Base-by-base conservation (phyloP, 371 early-diverging fungal genomes). In the Chytridium lagenaria region DNA sequence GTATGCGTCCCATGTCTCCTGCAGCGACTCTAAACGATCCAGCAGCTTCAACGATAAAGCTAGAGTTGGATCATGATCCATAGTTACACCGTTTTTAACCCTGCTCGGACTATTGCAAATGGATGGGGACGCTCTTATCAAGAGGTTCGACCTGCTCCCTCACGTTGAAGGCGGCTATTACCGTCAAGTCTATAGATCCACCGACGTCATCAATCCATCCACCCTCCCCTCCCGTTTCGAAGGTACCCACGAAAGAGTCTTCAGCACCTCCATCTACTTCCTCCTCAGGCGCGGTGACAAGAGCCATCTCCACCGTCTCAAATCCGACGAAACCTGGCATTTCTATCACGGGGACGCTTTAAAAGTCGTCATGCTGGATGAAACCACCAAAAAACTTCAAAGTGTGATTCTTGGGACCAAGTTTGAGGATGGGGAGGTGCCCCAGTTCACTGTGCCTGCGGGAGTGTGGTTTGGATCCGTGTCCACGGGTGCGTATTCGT, bases 321-420 rank as follows among this genome's bases (percentile, higher is more conserved):
- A 38, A 34, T 61, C 63, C 22, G 63, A 61, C 34, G 63, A 61
- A 28, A 61, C 38, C 10, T 61, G 63, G 63, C 63, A 61, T 34
- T 61, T 61, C 33, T 61, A 61, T 34, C 38, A 15, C 2, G 63
- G 63, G 7, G 12, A 7, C 16, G 10, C 63, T 5, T 19, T 61
- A 10, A 31, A 38, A 34, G 33, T 61, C 19, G 23, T 61, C 34
- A 38, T 61, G 33, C 38, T 61, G 36, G 33, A 31, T 16, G 63
- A 61, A 28, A 26, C 5, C n/a, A 52, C 5, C 12, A 7, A 52
- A 26, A 52, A 7, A 5, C 15, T 61, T 15, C 2, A 3, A 2
- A 10, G 7, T 7, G 36, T 61, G 3, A 26, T 34, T 19, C 7
- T 61, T 7, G 63, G 63, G 19, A 3, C 15, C 3, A 28, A 61